phyloP scores from a whole-genome alignment of 768 basidiomycete species.

The Cyclocybe cylindracea region DNA sequence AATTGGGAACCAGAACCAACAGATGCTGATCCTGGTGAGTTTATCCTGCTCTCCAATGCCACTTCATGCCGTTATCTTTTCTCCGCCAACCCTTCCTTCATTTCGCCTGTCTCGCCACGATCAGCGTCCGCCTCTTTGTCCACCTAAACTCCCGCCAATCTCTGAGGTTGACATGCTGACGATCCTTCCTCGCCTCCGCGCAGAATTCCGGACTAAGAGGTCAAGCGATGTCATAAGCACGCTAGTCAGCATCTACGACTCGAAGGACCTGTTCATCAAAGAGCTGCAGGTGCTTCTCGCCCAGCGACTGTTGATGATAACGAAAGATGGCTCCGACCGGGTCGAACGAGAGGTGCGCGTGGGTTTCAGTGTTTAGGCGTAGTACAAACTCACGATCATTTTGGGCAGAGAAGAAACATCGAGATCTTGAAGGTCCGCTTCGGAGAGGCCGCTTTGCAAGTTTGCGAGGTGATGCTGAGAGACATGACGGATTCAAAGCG shows the following conservation, averaged over 20 bases:
- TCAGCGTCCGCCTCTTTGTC: too few relatives aligned
- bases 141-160: too few relatives aligned
- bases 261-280: slow-evolving; percentile 94
- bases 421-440: slow-evolving; percentile 96
- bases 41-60: background rate
- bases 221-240: slow-evolving; percentile 94
- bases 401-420: slow-evolving; percentile 77
- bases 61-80: background rate
- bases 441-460: slow-evolving; percentile 89
- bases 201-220: slow-evolving; percentile 90
- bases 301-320: slow-evolving; percentile 78
- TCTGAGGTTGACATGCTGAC: too few relatives aligned
- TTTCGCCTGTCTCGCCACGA: slow-evolving; percentile 1
- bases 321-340: slow-evolving; percentile 76
- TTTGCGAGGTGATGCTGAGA: slow-evolving; percentile 97
- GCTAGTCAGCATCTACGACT: slow-evolving; percentile 96
- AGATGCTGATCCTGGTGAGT: slow-evolving; percentile 90
- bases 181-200: background rate
- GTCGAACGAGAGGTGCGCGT: slow-evolving; percentile 66
- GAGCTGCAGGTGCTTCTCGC: slow-evolving; percentile 93
- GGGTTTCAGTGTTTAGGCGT: background rate
- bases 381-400: background rate
- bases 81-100: background rate
- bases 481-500: slow-evolving; percentile 96
- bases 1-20: slow-evolving; percentile 97